These are phyloP conservation scores for Boletus sp. DNA, from an alignment of 768 basidiomycete species.

Conservation along the genomic window DNA sequence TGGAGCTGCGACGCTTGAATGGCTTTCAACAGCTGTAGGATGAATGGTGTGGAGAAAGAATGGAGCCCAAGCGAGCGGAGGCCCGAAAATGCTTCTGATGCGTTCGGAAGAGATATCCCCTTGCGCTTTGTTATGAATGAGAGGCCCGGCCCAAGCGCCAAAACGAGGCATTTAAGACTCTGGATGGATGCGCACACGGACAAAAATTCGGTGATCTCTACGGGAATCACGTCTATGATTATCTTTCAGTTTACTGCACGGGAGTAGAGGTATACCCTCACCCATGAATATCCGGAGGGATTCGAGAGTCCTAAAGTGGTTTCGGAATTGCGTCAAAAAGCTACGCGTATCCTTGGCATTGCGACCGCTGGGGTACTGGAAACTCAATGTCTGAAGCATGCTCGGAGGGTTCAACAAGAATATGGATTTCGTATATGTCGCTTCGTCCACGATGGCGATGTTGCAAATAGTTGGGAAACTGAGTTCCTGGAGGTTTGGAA, in stretches of 20 bases:
- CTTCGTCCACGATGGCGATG: slow-evolving; percentile 12
- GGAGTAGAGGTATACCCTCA: background rate
- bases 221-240: slow-evolving; percentile 8
- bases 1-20: slow-evolving; percentile 10
- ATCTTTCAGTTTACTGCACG: background rate
- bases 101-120: background rate
- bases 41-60: slow-evolving; percentile 11
- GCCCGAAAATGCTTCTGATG: slow-evolving; percentile 4
- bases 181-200: slow-evolving; percentile 9
- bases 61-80: slow-evolving; percentile 14
- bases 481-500: slow-evolving; percentile 26
- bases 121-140: slow-evolving; percentile 11
- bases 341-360: slow-evolving; percentile 13
- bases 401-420: slow-evolving; percentile 7
- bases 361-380: slow-evolving; percentile 15
- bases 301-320: slow-evolving; percentile 12
- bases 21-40: slow-evolving; percentile 5
- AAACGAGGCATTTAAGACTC: slow-evolving; percentile 18
- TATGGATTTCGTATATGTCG: slow-evolving; percentile 13
- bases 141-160: slow-evolving; percentile 14
- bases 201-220: slow-evolving; percentile 18
- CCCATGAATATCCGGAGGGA: slow-evolving; percentile 18
- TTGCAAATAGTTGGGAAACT: slow-evolving; percentile 15
- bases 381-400: slow-evolving; percentile 8
- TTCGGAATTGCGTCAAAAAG: slow-evolving; percentile 11